A percentile compares a stretch with the other conserved stretches of the same genome.
Conservation (phyloP, 768 basidiomycete genomes). For the Suillus spraguei region DNA sequence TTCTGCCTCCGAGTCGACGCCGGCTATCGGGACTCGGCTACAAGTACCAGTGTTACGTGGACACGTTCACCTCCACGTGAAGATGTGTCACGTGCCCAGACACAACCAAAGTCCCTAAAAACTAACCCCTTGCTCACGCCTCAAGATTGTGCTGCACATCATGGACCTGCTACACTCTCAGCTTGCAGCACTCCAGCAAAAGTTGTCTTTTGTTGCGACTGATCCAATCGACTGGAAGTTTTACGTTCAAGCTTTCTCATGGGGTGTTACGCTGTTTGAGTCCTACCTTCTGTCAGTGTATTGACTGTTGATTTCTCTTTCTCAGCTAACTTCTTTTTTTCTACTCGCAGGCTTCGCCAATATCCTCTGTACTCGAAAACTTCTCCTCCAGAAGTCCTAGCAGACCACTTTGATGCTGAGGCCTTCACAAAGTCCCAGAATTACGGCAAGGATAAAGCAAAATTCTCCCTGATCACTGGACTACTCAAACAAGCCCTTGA, state of each 20-base stretch:
- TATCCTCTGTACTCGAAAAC: constrained; percentile 82
- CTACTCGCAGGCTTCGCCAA: constrained; percentile 62
- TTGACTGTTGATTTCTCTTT: constrained; percentile 4
- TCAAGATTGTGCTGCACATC: background rate
- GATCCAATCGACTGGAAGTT: constrained; percentile 81
- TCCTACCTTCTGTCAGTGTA: constrained; percentile 78
- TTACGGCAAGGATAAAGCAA: constrained; percentile 91
- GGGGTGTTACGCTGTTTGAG: constrained; percentile 82
- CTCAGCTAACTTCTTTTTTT: constrained; percentile 7
- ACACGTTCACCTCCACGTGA: constrained; percentile 1
- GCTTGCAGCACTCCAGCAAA: constrained; percentile 57
- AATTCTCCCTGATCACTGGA: constrained; percentile 74
- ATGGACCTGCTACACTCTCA: constrained; percentile 69
- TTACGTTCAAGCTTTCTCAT: constrained; percentile 79
- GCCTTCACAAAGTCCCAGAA: constrained; percentile 88
- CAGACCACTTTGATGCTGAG: constrained; percentile 63
- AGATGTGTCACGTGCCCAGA: background rate
- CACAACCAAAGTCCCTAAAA: background rate
- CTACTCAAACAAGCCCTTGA: constrained; percentile 75
- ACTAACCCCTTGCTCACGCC: background rate
- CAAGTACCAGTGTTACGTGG: background rate
- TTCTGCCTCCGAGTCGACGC: background rate
- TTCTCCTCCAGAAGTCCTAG: constrained; percentile 70
- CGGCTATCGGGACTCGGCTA: background rate
- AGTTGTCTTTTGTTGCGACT: constrained; percentile 69